Evolutionary conservation across 768 basidiomycete genomes (phyloP), one percentile per base, ranked within the genome.

Genomic region (Leccinum longicurvipes): DNA sequence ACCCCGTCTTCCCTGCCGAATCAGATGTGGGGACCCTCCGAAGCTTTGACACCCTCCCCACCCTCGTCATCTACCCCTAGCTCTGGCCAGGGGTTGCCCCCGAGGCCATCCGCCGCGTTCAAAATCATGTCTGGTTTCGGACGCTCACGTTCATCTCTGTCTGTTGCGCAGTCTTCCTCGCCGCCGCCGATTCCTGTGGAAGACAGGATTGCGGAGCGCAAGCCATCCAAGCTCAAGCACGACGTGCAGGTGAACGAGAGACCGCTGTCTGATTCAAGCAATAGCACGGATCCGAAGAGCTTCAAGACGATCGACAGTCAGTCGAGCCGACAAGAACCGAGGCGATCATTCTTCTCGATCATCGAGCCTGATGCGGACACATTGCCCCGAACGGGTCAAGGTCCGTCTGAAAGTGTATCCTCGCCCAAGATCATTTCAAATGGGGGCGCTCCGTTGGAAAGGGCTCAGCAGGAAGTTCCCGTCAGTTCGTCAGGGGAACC

Each of bases 101-200:
- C 65, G 14, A 79, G 79, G 55, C 74, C 83, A 14, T 79, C 85
- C 5, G 80, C 80, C 6, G 84, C 80, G 8, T 87, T 82, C 75
- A 87, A 79, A 67, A 82, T 88, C 56, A 77, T 85, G 56, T 76
- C 79, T 23, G 82, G 79, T 14, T 86, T 89, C 72, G 87, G 81
- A 58, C 80, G 81, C 34, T 84, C 87, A 21, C 76, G 80, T 50
- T 82, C 82, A n/a, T 85, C 79, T 59, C 63, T 86, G 19, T 74
- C 78, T 1, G 73, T 79, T 4, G 76, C 71, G 8, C 62, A 65
- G 19, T 68, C 73, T 10, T 55, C 74, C 4, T 57, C 60, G 7
- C 64, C 74, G 14, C 61, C 74, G 8, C 68, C 71, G 14, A 54
- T 54, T 44, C 58, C 73, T 53, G 52, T 54, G 55, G 61, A 69